Evolutionary conservation across 1,284 basidiomycete genomes (phyloP), one percentile per base, ranked within the genome.

Genomic region (Cystobasidium pallidum): DNA sequence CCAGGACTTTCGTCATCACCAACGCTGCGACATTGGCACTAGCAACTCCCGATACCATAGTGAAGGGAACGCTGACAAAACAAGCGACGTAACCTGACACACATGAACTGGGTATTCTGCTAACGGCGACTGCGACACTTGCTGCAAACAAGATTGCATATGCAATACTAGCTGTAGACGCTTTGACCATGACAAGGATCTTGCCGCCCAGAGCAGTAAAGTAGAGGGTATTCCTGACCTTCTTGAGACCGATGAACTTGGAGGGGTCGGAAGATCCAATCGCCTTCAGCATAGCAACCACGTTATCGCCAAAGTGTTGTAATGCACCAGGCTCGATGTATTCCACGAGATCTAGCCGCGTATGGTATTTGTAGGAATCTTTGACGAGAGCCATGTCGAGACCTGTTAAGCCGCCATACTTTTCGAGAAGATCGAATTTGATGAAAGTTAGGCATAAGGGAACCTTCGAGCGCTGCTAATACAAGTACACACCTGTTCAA

Each of bases 291-390:
- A 98, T 86, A 0, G 91, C 91, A 19, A 96, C 86, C 0, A 89
- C 86, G 78, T 97, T 98, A 75, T 92, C 91, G 26, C 87, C 93
- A 88, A 98, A 96, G 82, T 98, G 91, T 84, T 94, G 83, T 2
- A 83, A 72, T 1, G 90, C 89, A 30, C 92, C 92, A 2, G 86
- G 83, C 80, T 92, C 84, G 59, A 95, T 89, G 77, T 93, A 88
- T 75, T 89, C 88, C 4, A 92, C 90, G 2, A 89, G 78, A 81
- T 95, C 92, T 36, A 73, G 75, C 47, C 75, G 54, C n/a, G 72
- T 66, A 21, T 63, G 65, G 49, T 75, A 43, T 72, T 94, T 84
- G 80, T 98, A 99, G 75, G 89, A 91, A 80, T 96, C 92, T 24
- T 92, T 92, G 13, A 97, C 89, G 41, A 98, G 84, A 0, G 95